Evolutionary conservation across 371 early-diverging fungal species (phyloP).

Genomic region (Mucor indicus): DNA sequence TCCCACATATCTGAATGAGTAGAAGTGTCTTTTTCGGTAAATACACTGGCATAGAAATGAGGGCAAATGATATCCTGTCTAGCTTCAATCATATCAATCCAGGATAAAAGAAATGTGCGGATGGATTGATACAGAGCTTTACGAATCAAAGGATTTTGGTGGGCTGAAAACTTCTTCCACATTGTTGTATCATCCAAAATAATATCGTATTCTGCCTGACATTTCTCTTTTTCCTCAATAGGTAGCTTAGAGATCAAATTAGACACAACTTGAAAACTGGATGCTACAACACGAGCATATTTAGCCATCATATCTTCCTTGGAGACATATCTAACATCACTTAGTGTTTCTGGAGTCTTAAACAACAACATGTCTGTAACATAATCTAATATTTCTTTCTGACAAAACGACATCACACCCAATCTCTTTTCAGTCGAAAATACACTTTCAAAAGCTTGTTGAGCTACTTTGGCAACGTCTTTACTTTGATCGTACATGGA

Average conservation of each 20-base stretch:
- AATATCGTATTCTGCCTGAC: conserved; percentile 35
- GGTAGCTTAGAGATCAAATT: conserved; percentile 48
- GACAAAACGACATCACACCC: conserved; percentile 58
- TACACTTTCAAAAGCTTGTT: conserved; percentile 50
- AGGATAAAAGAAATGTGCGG: conserved; percentile 29
- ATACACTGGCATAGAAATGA: conserved; percentile 46
- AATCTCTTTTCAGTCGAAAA: conserved; percentile 56
- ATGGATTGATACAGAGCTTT: conserved; percentile 50
- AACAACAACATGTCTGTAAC: conserved; percentile 49
- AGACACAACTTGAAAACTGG: conserved; percentile 48
- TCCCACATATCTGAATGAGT: conserved; percentile 66
- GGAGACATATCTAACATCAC: conserved; percentile 64
- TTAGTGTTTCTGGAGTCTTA: conserved; percentile 63
- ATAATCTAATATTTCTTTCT: conserved; percentile 58
- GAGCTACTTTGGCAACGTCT: conserved; percentile 54
- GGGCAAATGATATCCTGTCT: conserved; percentile 50
- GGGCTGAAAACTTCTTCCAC: conserved; percentile 45
- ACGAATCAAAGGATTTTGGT: conserved; percentile 46
- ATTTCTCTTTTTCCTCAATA: conserved; percentile 35
- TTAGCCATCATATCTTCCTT: conserved; percentile 64
- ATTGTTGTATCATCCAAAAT: conserved; percentile 48
- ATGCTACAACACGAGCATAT: conserved; percentile 56
- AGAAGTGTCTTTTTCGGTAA: conserved; percentile 53
- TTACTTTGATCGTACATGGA: conserved; percentile 60
- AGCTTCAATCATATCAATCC: conserved; percentile 39